Base-by-base conservation (phyloP, 2,329 filamentous ascomycete genomes). In the Talaromyces sp. region DNA sequence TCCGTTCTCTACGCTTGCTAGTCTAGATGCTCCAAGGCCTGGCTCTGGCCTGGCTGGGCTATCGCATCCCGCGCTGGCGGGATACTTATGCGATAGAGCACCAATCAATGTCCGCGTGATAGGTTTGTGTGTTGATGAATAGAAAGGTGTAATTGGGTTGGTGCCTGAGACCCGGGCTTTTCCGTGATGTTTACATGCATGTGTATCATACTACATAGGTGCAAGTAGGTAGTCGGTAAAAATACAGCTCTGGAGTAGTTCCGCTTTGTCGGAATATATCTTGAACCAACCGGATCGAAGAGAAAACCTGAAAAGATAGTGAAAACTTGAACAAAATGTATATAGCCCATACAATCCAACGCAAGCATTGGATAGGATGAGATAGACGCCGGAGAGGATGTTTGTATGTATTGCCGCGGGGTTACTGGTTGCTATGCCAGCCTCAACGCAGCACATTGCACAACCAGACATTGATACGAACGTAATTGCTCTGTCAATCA, bases 351-450 rank as follows among this genome's bases (percentile, higher is more conserved):
- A 31, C 27, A 6, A 6, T 31, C 27, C 27, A 31, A 31, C 7
- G 6, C 4, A 6, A 6, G 27, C 27, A 31, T 31, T 31, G 27
- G 27, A 31, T 6, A 31, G 5, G 27, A 31, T 17, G 39, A n/a
- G 39, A 17, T 15, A 41, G 3, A 6, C 27, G 7, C 27, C 27
- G 31, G 13, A n/a, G 19, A 25, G 31, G 10, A 39, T 56, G 52
- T 56, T 56, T 56, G 33, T 56, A 56, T 56, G 33, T 56, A 56
- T 56, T 56, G 52, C 33, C 33, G 52, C 52, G 52, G 33, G 52
- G 52, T 56, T 19, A 35, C n/a, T 39, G 52, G 52, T 56, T 37
- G 52, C 52, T 39, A 56, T 56, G 52, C 52, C 33, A 33, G 27
- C 27, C 27, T 31, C 6, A 31, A 31, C 27, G 27, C 27, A 31